Evolutionary conservation across 768 basidiomycete genomes (phyloP), one percentile per base, ranked within the genome.

Genomic region (Leucocoprinus leucothites): DNA sequence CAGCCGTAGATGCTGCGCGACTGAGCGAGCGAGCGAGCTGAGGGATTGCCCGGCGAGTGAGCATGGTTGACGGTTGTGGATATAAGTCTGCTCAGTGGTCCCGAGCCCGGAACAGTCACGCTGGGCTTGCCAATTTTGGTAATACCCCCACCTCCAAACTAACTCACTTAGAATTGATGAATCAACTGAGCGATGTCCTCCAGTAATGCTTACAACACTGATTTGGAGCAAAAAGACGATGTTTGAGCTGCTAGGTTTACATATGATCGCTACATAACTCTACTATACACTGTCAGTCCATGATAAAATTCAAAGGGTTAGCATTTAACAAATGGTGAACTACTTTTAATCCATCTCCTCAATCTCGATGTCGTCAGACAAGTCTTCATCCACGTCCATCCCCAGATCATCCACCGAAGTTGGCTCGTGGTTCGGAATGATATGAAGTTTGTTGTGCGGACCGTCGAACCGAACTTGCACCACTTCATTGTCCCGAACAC

Each of bases 401-500:
- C 82, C 78, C 40, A 73, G 75, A 2, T 82, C 82, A 3, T 64
- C 69, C 14, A 65, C 71, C 6, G 61, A 65, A 34, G 76, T 77
- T 58, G 78, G 79, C 63, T 86, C 82, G 65, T 98, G 96, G 68
- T 98, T 98, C 9, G 94, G 88, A 24, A 88, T 64, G 48, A 96
- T 82, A 26, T 78, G 69, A 28, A 98, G 69, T 36, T 85, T 81
- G 71, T 98, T 98, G 57, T 79, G 82, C 18, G 86, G 85, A 2
- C 88, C 83, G 64, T 98, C 93, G 59, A 93, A 94, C 21, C 80
- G 79, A 49, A 98, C 78, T 24, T 71, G 70, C 6, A 90, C 89
- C 0, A 68, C 80, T 70, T 98, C 96, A 13, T 86, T 86, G 51
- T 98, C 94, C 40, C 84, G 76, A 49, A 98, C 75, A 41, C 85